Evolutionary conservation across 2,329 filamentous ascomycete species (phyloP).

Genomic region (Cryphonectria parasitica): DNA sequence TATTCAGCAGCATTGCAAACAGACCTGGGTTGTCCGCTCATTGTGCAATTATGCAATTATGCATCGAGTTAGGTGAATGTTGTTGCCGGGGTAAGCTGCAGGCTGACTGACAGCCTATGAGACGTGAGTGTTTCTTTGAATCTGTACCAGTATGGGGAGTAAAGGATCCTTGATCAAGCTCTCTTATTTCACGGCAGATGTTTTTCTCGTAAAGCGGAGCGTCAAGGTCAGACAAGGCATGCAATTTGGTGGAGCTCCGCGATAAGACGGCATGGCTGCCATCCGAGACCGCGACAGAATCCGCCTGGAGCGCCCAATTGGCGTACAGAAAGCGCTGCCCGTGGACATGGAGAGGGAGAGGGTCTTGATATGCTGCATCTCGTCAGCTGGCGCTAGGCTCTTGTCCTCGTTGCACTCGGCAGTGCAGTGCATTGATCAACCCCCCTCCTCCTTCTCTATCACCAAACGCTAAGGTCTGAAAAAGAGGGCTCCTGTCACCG

Average conservation of each 20-base stretch:
- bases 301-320: slow-evolving; percentile 1
- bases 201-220: not conserved
- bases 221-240: not conserved
- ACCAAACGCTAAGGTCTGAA: not conserved
- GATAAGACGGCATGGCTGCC: slow-evolving; percentile 12
- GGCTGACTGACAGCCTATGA: not conserved
- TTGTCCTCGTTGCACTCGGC: slow-evolving; percentile 3
- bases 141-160: not conserved
- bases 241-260: not conserved
- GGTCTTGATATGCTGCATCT: slow-evolving; percentile 10
- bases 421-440: not conserved
- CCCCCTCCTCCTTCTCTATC: not conserved
- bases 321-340: not conserved
- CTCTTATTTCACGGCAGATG: not conserved
- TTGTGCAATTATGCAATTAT: not conserved
- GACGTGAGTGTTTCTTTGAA: not conserved
- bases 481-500: not conserved
- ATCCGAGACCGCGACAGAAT: not conserved
- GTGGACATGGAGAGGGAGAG: slow-evolving; percentile 1
- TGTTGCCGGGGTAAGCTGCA: not conserved
- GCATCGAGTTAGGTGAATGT: not conserved
- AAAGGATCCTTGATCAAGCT: not conserved
- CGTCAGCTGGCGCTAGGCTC: not conserved
- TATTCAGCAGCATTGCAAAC: not conserved
- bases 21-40: not conserved